Evolutionary conservation across 257 asterid genomes (phyloP).

Genomic region (Solanum pennellii): DNA sequence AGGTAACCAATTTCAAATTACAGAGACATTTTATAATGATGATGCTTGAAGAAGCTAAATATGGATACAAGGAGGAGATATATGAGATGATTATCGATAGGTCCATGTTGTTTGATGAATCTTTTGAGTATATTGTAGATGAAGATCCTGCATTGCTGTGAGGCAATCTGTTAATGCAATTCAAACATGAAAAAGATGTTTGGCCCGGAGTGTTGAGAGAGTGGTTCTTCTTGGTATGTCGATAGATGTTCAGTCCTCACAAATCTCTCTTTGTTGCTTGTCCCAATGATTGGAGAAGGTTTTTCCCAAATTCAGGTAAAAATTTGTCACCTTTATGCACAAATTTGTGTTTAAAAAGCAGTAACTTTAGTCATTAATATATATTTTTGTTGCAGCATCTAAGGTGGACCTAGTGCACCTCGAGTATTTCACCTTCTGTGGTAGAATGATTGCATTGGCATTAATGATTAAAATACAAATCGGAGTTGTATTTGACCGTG

Average conservation of each 20-base stretch:
- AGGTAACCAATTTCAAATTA: background rate
- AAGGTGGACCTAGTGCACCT: constrained; percentile 57
- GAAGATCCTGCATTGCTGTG: background rate
- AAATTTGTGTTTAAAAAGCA: too few species aligned
- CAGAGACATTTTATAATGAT: background rate
- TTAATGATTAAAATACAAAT: background rate
- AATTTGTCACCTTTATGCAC: background rate
- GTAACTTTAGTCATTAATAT: too few species aligned
- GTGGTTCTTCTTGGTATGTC: background rate
- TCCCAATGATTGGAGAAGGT: background rate
- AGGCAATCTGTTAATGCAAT: background rate
- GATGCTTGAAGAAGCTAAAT: background rate
- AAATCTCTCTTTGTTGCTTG: background rate
- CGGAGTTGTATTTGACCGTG: background rate
- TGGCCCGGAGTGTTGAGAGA: background rate
- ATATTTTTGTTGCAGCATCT: background rate
- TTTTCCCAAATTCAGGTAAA: background rate
- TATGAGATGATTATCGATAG: background rate
- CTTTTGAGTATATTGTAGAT: background rate
- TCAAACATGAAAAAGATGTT: background rate
- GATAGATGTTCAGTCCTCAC: background rate
- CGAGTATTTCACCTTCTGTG: constrained; percentile 61
- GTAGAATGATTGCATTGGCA: constrained; percentile 54
- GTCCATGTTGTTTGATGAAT: background rate
- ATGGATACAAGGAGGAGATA: background rate